These are phyloP conservation scores for Cutaneotrichosporon curvatum DNA, from an alignment of 1,284 basidiomycete genomes.

Conservation along the genomic window DNA sequence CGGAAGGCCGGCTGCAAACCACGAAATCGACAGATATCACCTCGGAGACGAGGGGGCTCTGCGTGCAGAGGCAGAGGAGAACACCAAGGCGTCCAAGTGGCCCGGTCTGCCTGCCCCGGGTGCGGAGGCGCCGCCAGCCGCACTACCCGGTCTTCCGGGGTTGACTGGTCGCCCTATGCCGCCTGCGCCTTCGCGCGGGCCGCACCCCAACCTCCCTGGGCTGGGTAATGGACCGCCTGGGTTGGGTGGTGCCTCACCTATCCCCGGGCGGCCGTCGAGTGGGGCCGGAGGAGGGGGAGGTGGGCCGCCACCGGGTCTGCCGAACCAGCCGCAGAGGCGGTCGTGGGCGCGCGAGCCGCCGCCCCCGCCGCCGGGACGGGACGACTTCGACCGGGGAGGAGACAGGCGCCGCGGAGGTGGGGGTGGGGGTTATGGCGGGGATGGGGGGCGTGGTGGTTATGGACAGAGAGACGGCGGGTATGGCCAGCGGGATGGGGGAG, in stretches of 20 bases:
- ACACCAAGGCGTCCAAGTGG: slow-evolving; percentile 9
- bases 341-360: slow-evolving; percentile 32
- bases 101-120: slow-evolving; percentile 7
- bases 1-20: slow-evolving; percentile 55
- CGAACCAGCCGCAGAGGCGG: background rate
- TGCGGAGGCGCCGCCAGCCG: slow-evolving; percentile 1
- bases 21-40: slow-evolving; percentile 56
- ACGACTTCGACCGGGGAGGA: slow-evolving; percentile 17
- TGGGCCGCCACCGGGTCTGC: background rate
- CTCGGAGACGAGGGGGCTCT: slow-evolving; percentile 38
- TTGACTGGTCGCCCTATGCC: background rate
- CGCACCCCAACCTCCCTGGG: too few species aligned
- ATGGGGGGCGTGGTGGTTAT: too few species aligned
- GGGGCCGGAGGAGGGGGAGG: background rate
- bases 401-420: background rate
- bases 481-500: background rate
- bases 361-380: slow-evolving; percentile 26
- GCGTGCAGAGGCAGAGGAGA: slow-evolving; percentile 46
- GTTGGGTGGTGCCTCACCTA: background rate
- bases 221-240: background rate
- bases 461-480: background rate
- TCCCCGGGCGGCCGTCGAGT: background rate
- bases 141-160: slow-evolving; percentile 11
- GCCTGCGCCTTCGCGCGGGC: slow-evolving; percentile 1
- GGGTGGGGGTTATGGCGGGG: background rate